Percentiles rank a stretch among this genome's conserved stretches.
Evolutionary conservation across 2,329 filamentous ascomycete genomes (phyloP).

Genomic region (Aspergillus sp.): DNA sequence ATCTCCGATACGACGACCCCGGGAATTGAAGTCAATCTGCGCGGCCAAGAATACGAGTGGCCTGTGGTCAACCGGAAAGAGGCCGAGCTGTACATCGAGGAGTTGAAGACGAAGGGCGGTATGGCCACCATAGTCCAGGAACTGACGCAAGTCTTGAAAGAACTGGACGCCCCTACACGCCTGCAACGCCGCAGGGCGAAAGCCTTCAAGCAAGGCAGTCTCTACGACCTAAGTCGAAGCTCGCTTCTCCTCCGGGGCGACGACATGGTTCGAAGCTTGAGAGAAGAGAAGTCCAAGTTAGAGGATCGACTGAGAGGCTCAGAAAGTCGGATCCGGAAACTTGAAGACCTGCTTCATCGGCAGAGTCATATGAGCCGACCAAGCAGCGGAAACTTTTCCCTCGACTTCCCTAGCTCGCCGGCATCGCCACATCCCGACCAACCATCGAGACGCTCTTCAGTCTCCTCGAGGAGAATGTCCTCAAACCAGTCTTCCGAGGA

Average conservation of each 20-base stretch:
- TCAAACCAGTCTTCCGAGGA: slow-evolving; percentile 59
- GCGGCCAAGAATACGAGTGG: slow-evolving; percentile 77
- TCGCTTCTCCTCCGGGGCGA: slow-evolving; percentile 84
- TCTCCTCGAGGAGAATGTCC: slow-evolving; percentile 60
- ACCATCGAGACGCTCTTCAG: slow-evolving; percentile 57
- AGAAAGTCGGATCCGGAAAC: slow-evolving; percentile 81
- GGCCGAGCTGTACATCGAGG: slow-evolving; percentile 68
- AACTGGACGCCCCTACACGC: slow-evolving; percentile 76
- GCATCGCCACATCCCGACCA: slow-evolving; percentile 41
- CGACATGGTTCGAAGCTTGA: slow-evolving; percentile 72
- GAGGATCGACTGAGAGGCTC: slow-evolving; percentile 76
- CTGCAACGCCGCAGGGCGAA: slow-evolving; percentile 84
- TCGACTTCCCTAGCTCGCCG: slow-evolving; percentile 39
- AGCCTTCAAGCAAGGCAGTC: slow-evolving; percentile 93
- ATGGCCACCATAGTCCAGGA: slow-evolving; percentile 68
- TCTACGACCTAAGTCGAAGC: slow-evolving; percentile 88
- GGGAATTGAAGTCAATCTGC: slow-evolving; percentile 79
- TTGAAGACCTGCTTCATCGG: slow-evolving; percentile 89
- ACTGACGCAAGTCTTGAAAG: slow-evolving; percentile 71
- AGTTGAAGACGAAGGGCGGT: slow-evolving; percentile 62
- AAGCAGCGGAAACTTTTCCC: slow-evolving; percentile 49
- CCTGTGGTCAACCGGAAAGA: slow-evolving; percentile 73
- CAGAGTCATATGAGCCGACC: slow-evolving; percentile 61
- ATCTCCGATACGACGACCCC: slow-evolving; percentile 67
- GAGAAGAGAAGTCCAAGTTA: slow-evolving; percentile 74